phyloP scores from a whole-genome alignment of 1,139 yeast genomes.

The Kluyveromyces sp. region DNA sequence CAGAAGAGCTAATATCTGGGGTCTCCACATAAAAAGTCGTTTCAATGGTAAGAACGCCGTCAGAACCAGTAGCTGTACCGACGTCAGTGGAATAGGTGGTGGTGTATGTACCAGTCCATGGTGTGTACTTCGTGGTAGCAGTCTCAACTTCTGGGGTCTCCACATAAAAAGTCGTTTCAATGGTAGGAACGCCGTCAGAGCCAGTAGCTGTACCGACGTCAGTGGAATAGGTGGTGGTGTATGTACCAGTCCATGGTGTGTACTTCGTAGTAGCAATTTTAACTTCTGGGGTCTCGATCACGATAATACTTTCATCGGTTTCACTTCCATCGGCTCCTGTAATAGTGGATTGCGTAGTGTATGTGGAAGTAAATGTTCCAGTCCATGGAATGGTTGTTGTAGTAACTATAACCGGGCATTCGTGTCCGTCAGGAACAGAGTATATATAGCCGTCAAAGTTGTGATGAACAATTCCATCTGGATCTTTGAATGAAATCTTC shows the following conservation, averaged over 20 bases:
- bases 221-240: background rate
- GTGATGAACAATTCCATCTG: slow-evolving; percentile 10
- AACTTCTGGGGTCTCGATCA: slow-evolving; percentile 11
- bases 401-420: slow-evolving; percentile 7
- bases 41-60: slow-evolving; percentile 8
- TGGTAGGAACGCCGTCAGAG: slow-evolving; percentile 16
- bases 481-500: slow-evolving; percentile 10
- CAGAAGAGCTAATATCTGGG: too few species aligned
- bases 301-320: slow-evolving; percentile 11
- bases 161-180: slow-evolving; percentile 4
- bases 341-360: slow-evolving; percentile 8
- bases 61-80: slow-evolving; percentile 4
- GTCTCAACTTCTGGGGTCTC: background rate
- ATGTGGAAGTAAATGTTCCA: slow-evolving; percentile 7
- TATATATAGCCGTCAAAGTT: slow-evolving; percentile 8
- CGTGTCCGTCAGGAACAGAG: slow-evolving; percentile 5
- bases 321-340: slow-evolving; percentile 4
- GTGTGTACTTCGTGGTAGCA: background rate
- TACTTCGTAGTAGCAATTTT: slow-evolving; percentile 6
- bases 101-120: slow-evolving; percentile 11
- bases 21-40: slow-evolving; percentile 11
- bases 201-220: slow-evolving; percentile 9
- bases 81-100: slow-evolving; percentile 9
- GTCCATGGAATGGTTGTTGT: slow-evolving; percentile 6
- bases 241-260: slow-evolving; percentile 9